Percentiles rank a stretch among this genome's conserved stretches.
Conservation (phyloP, 228 moss, liverwort and hornwort species). For the Sphagnum magellanicum region DNA sequence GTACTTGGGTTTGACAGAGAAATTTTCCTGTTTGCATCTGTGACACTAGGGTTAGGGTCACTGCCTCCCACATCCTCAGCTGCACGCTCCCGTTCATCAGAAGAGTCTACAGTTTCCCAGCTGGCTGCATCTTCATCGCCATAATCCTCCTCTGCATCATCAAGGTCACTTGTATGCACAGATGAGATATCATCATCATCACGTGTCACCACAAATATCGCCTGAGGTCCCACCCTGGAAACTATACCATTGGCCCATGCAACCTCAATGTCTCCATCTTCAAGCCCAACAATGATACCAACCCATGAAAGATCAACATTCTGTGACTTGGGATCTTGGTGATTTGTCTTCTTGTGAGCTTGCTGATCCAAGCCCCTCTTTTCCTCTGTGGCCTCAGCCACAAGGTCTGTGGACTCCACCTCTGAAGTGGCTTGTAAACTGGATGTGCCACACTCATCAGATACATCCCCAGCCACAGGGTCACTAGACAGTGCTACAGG, state of each 20-base stretch:
- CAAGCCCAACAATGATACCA: slow-evolving; percentile 50
- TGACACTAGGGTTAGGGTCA: slow-evolving; percentile 3
- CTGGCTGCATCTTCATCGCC: slow-evolving; percentile 43
- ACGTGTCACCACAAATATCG: slow-evolving; percentile 50
- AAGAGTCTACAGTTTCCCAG: slow-evolving; percentile 65
- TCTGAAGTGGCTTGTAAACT: slow-evolving; percentile 26
- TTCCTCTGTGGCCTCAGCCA: slow-evolving; percentile 24
- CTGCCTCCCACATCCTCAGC: no score
- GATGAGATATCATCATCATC: slow-evolving; percentile 63
- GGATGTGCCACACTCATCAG: slow-evolving; percentile 23
- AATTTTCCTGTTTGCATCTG: background rate
- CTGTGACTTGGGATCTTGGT: slow-evolving; percentile 4
- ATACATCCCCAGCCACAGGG: slow-evolving; percentile 21
- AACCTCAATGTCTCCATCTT: slow-evolving; percentile 68
- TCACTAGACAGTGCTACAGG: slow-evolving; percentile 38
- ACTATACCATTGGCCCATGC: slow-evolving; percentile 60
- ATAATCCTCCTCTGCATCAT: slow-evolving; percentile 32
- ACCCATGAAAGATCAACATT: slow-evolving; percentile 54
- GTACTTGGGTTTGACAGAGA: background rate
- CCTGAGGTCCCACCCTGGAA: slow-evolving; percentile 68
- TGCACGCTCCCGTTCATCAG: slow-evolving; percentile 23
- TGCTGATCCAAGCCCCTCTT: slow-evolving; percentile 8
- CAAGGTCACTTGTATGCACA: slow-evolving; percentile 54
- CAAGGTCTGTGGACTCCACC: slow-evolving; percentile 28
- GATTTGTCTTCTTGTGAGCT: slow-evolving; percentile 14